A percentile compares a stretch with the other conserved stretches of the same genome.
Conservation (phyloP, 1,284 basidiomycete genomes). For the Malassezia furfur region DNA sequence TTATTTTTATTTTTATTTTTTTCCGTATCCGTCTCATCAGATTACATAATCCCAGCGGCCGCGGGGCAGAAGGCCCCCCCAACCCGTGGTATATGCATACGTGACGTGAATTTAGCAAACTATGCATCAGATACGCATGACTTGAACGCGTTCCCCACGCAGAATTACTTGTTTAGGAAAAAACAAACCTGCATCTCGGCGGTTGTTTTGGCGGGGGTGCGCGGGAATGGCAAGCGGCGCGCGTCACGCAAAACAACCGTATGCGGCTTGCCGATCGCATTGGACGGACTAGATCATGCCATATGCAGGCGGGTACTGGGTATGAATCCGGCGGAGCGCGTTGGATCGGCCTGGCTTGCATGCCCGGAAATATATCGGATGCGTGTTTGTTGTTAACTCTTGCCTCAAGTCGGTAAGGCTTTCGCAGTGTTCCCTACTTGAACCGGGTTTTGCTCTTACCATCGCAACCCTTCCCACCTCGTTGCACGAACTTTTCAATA, state of each 20-base stretch:
- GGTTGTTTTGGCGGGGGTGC: too few relatives aligned
- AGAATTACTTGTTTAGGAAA: constrained; percentile 1
- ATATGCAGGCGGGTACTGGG: background rate
- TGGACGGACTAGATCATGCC: background rate
- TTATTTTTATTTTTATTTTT: background rate
- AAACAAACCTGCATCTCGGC: background rate
- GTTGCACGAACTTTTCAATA: background rate
- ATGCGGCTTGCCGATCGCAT: background rate
- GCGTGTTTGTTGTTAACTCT: background rate
- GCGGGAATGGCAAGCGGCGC: background rate
- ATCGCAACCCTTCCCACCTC: background rate
- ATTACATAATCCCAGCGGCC: background rate
- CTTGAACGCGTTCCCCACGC: background rate
- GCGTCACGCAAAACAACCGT: background rate
- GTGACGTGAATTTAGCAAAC: background rate
- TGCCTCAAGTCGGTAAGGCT: background rate
- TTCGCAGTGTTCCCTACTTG: background rate
- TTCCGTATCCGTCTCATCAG: background rate
- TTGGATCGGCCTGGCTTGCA: background rate
- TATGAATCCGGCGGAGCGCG: background rate
- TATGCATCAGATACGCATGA: background rate
- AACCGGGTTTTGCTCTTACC: background rate
- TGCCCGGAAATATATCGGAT: background rate
- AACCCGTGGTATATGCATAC: too few relatives aligned
- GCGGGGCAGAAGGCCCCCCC: too few relatives aligned